These are phyloP conservation scores for Herpetomonas tarakana DNA, from an alignment of 208 protist species.

Conservation along the genomic window DNA sequence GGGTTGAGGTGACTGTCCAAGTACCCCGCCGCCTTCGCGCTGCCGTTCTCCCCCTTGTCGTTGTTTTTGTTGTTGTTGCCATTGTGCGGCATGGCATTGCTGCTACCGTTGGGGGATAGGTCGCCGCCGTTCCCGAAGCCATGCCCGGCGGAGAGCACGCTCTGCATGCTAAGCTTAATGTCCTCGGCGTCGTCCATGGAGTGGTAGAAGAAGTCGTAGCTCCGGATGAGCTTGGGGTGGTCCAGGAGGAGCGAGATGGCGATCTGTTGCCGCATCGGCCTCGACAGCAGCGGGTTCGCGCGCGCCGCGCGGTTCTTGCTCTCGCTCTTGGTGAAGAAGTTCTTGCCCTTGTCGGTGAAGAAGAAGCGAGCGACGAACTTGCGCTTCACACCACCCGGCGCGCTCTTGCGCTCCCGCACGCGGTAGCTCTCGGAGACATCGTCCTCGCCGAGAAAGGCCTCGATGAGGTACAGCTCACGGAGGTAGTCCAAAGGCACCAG, in stretches of 20 bases:
- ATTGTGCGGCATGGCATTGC: not conserved
- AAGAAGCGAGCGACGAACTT: not conserved
- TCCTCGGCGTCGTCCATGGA: not conserved
- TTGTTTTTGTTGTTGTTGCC: not conserved
- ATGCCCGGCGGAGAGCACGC: not conserved
- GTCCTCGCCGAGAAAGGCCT: not conserved
- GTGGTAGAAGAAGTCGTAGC: conserved; percentile 1
- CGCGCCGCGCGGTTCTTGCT: not conserved
- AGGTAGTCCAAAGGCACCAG: not conserved
- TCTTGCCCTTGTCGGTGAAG: conserved; percentile 1
- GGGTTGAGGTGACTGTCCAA: not conserved
- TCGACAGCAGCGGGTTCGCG: not conserved
- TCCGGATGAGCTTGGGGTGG: conserved; percentile 3
- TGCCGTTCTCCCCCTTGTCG: no score
- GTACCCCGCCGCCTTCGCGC: not conserved
- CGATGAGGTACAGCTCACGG: not conserved
- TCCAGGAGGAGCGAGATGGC: conserved; percentile 4
- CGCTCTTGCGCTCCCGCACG: not conserved
- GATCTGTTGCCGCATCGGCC: conserved; percentile 1
- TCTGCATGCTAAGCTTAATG: not conserved
- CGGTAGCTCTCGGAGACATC: not conserved
- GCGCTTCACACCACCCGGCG: not conserved
- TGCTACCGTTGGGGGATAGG: not conserved
- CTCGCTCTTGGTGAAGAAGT: not conserved
- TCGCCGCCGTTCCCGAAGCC: not conserved